Evolutionary conservation across 1,139 yeast species (phyloP).

Genomic region (Pichia sp.): DNA sequence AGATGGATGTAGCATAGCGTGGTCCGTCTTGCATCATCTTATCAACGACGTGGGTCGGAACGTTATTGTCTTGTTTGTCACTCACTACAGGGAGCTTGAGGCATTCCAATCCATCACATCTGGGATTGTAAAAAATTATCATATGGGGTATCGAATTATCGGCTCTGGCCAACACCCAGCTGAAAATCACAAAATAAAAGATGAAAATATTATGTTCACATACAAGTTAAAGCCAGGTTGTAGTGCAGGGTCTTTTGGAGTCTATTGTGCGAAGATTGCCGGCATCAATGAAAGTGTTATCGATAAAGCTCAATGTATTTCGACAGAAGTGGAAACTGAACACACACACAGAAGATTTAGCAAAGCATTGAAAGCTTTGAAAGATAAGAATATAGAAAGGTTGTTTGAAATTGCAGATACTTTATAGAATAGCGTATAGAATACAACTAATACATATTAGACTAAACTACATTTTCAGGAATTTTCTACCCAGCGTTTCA

Average conservation of each 20-base stretch:
- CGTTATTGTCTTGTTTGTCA: conserved; percentile 69
- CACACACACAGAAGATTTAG: conserved; percentile 10
- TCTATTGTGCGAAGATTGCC: conserved; percentile 73
- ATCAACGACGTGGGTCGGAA: conserved; percentile 31
- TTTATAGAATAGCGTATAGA: not conserved
- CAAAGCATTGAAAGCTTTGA: conserved; percentile 3
- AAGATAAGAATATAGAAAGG: conserved; percentile 6
- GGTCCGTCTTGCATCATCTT: conserved; percentile 63
- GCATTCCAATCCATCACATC: conserved; percentile 39
- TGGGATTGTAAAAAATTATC: conserved; percentile 47
- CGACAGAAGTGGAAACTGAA: conserved; percentile 34
- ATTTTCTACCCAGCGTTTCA: conserved; percentile 17
- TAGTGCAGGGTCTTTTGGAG: conserved; percentile 63
- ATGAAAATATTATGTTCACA: conserved; percentile 43
- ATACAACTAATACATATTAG: not conserved
- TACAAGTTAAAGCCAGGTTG: conserved; percentile 55
- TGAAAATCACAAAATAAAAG: conserved; percentile 1
- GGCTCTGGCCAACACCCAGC: conserved; percentile 21
- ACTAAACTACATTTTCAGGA: conserved; percentile 19
- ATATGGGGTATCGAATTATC: conserved; percentile 61
- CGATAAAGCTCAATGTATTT: conserved; percentile 39
- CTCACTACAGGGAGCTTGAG: conserved; percentile 78
- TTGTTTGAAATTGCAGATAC: conserved; percentile 11
- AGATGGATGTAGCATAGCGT: conserved; percentile 87
- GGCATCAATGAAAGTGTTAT: conserved; percentile 48